These are phyloP conservation scores for Cucurbitaria berberidis DNA, from an alignment of 2,329 filamentous ascomycete species.

Conservation along the genomic window DNA sequence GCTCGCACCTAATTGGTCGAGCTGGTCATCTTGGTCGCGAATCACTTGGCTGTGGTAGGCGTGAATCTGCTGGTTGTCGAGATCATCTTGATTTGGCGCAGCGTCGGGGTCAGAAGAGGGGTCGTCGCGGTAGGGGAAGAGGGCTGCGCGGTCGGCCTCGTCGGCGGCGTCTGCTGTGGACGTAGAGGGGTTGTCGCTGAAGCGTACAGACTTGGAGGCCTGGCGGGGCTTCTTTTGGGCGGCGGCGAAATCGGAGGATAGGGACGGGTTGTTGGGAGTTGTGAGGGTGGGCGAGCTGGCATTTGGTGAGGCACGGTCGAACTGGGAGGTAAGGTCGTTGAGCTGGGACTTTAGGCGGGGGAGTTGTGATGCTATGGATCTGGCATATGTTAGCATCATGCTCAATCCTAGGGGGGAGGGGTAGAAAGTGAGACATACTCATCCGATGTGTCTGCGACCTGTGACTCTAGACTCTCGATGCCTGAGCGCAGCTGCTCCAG, in stretches of 20 bases:
- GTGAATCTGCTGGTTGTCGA: conserved; percentile 87
- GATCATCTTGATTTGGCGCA: conserved; percentile 59
- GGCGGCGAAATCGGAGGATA: conserved; percentile 45
- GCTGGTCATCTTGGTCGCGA: conserved; percentile 87
- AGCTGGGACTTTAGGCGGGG: conserved; percentile 74
- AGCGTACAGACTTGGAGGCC: conserved; percentile 78
- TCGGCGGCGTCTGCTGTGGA: conserved; percentile 50
- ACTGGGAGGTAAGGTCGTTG: conserved; percentile 78
- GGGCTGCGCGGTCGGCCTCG: conserved; percentile 59
- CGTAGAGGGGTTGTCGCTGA: conserved; percentile 67
- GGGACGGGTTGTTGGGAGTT: conserved; percentile 53
- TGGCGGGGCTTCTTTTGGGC: conserved; percentile 45
- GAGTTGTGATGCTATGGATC: conserved; percentile 62
- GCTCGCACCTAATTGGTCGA: conserved; percentile 84
- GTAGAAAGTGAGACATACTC: conserved; percentile 51
- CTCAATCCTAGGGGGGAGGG: too few species aligned
- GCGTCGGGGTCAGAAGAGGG: conserved; percentile 52
- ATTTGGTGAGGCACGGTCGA: conserved; percentile 64
- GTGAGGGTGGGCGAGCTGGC: conserved; percentile 48
- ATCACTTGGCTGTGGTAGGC: conserved; percentile 81
- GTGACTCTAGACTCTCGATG: conserved; percentile 70
- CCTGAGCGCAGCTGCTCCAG: conserved; percentile 85
- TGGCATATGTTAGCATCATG: conserved; percentile 10
- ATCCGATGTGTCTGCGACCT: conserved; percentile 66
- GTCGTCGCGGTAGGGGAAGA: conserved; percentile 77